Evolutionary conservation across 805 yeast genomes (phyloP), one percentile per base, ranked within the genome.

Genomic region (Metschnikowia anglica): DNA sequence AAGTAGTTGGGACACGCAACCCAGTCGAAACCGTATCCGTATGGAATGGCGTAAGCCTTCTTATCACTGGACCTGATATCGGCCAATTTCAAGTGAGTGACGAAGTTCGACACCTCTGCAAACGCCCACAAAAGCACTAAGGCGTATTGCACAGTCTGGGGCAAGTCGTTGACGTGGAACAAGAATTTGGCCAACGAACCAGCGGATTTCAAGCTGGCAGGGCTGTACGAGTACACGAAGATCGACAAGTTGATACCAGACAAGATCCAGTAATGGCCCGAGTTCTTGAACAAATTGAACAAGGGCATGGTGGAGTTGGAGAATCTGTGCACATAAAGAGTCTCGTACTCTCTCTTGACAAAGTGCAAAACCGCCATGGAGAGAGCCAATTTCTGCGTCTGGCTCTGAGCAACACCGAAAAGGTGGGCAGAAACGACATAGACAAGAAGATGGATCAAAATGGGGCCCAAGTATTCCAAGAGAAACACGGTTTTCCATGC

Each of bases 1-100:
- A 88, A 84, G 65, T 93, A 93, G 70, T 93, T 93, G 52, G 99
- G 99, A 63, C 88, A 85, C n/a, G 93, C 81, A 26, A 90, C 86
- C 44, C 73, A 65, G 47, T 79, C 74, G 60, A 93, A 93, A 8
- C 91, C 85, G 54, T 87, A 95, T 15, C 96, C 97, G 48, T 74
- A 73, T 17, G 98, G 95, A 54, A 85, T 83, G 37, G 70, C 76
- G 51, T 83, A 83, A 45, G 75, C 81, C 54, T 65, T 68, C 8
- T 62, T 52, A 44, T 74, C 80, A 38, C 79, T 73, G 3, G 74
- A 56, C 55, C 93, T 74, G 51, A 86, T 66, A 21, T 66, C 55
- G 53, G 81, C 73, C 61, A 93, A 76, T 43, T 78, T 80, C 43
- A 76, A 56, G 63, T 93, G 99, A 20, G 87, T 77, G 40, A 76